These are phyloP conservation scores for Fermentozyma sake DNA, from an alignment of 1,139 yeast species.

Conservation along the genomic window DNA sequence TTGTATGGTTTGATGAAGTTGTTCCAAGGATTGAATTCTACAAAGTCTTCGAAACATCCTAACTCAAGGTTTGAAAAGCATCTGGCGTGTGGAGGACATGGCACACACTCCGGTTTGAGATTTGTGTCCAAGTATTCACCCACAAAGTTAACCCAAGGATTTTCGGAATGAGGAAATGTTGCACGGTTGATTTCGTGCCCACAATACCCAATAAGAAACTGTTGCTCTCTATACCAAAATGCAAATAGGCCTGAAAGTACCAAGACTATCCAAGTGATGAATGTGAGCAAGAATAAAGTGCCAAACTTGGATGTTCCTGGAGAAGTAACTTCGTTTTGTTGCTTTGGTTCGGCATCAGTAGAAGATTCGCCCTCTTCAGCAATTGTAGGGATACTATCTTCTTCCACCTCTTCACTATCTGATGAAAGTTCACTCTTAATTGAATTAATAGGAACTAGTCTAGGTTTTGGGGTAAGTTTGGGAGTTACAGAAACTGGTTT, in stretches of 20 bases:
- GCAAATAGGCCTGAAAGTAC: constrained; percentile 29
- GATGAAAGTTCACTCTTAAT: constrained; percentile 6
- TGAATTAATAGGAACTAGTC: constrained; percentile 10
- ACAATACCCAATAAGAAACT: constrained; percentile 60
- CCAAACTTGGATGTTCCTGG: constrained; percentile 3
- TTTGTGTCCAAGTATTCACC: constrained; percentile 33
- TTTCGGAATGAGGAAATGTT: constrained; percentile 26
- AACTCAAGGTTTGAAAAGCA: constrained; percentile 60
- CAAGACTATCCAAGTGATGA: constrained; percentile 24
- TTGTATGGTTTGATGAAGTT: constrained; percentile 54
- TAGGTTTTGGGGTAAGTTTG: constrained; percentile 12
- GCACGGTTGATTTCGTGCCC: constrained; percentile 48
- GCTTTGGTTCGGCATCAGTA: background rate
- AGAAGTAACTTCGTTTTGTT: background rate
- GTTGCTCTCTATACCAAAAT: constrained; percentile 63
- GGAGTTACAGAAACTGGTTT: constrained; percentile 3
- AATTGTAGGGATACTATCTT: constrained; percentile 1
- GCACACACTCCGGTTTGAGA: constrained; percentile 60
- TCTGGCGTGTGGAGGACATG: constrained; percentile 79
- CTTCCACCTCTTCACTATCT: constrained; percentile 11
- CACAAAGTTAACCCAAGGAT: constrained; percentile 15
- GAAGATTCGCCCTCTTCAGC: background rate
- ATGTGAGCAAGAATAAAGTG: constrained; percentile 3
- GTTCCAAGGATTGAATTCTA: constrained; percentile 52
- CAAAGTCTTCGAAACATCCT: constrained; percentile 68